Base-by-base conservation (phyloP, 192 early-diverging fungal genomes). In the Gaertneriomyces sp. region DNA sequence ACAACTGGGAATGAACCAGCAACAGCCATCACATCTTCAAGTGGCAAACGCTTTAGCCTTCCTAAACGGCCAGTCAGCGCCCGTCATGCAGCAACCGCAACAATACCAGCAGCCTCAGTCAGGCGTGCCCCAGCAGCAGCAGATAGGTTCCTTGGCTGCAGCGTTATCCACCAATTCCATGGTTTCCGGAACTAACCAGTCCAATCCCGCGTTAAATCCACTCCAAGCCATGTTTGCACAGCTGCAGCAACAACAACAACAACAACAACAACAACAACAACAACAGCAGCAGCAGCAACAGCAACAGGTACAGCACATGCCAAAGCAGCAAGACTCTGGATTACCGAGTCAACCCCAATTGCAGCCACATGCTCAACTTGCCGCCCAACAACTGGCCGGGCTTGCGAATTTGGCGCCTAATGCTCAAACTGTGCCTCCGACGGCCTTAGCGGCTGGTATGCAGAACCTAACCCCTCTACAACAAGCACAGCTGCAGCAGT, bases 151-250 rank as follows among this genome's bases (percentile, higher is more conserved):
- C 11, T 38, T 58, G 54, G 42, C 14, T 44, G 5, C 50, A 55
- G 53, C 64, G 20, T 38, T 46, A 20, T 11, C 53, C 19, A 41
- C 55, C 42, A 58, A n/a, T 54, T 40, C 25, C 17, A 38, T n/a
- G 39, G 39, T 12, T 33, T 33, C 25, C 25, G 25, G 25, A 2
- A 33, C 25, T 33, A 33, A 33, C 25, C 25, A 33, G 25, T 33
- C 25, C 25, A 33, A 33, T 33, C 50, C 46, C 33, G 45, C 53
- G 4, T 9, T 52, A 6, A 68, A 68, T 45, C 40, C 66, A 14
- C 49, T 68, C 20, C 66, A 68, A 59, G 57, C 57, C n/a, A 58
- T 69, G 68, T 52, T 62, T n/a, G 60, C 61, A 62, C 68, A 69
- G 51, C 44, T 62, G 47, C 68, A 69, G 42, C 68, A 69, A 42